Base-by-base conservation (phyloP, 768 basidiomycete genomes). In the Strobilomyces dryophilus region DNA sequence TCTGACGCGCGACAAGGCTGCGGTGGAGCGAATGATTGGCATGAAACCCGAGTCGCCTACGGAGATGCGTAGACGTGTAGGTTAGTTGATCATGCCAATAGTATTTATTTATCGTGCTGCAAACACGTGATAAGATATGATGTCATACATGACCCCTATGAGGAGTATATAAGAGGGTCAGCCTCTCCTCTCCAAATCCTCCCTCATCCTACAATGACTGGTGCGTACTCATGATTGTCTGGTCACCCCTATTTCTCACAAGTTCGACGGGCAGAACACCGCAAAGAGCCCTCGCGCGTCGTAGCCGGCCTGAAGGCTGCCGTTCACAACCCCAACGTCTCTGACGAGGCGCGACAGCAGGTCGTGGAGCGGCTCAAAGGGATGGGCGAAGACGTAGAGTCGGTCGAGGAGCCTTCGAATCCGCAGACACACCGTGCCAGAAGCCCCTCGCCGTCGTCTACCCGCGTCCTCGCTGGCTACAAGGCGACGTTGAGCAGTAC, bases 251-350 rank as follows among this genome's bases (percentile, higher is more conserved):
- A 8, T 31, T n/a, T 54, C 1, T 34, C 35, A 8, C 20, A 17
- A 11, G 3, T 15, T 12, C 9, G 34, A 2, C 2, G 21, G 32
- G 9, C 39, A 69, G 69, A 69, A 50, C 67, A 67, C 14, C 27
- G 27, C 27, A 78, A 79, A 61, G 72, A 79, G 46, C 62, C 73
- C 14, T 56, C 69, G 7, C 78, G 76, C 57, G 80, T 84, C 44
- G 74, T 75, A 24, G 79, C 78, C 2, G 83, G 83, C 31, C 68
- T 80, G 49, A 83, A 82, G 61, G 81, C 82, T n/a, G 72, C 81
- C 10, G 71, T 83, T 6, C 70, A 76, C 61, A 84, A 85, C 61
- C 82, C 81, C 11, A 73, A 78, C 47, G 79, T 83, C 41, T 82
- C 80, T 5, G 70, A 73, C 1, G 77, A 78, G 54, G 83, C 82